Evolutionary conservation across 345 rosid species (phyloP), one percentile per base, ranked within the genome.

Genomic region (Punica granatum): DNA sequence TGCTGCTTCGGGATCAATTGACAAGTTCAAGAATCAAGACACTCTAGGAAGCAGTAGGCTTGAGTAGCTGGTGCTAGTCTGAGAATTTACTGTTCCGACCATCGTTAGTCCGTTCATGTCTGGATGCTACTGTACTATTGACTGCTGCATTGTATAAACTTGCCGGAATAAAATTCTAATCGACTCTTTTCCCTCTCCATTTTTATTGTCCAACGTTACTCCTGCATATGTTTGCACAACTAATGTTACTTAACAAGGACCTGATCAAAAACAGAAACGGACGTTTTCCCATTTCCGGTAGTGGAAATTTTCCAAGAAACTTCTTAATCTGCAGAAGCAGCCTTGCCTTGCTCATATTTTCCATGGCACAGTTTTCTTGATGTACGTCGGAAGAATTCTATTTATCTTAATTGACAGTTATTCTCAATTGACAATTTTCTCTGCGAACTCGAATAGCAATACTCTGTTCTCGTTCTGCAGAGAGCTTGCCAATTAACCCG

Each of bases 331-430:
- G 7, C 28, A 51, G 58, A 23, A 26, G n/a, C n/a, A n/a, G n/a
- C n/a, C n/a, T n/a, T n/a, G 32, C 63, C 41, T 26, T 53, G 66
- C 62, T 54, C 66, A 60, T 70, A 39, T 68, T 72, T 65, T 70
- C 63, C 75, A 65, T 73, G 44, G 72, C 69, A 61, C 79, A 61
- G 89, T 81, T 74, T 80, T 90, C 80, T 86, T 95, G 15, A 82
- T 85, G 67, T 85, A 89, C 73, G 80, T 85, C 77, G 88, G 68
- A 8, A 88, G 74, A 58, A 83, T 80, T 64, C 78, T 82, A 72
- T 85, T 82, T 49, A 90, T 82, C 68, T 86, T 86, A 71, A 77
- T 80, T 75, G n/a, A n/a, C n/a, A n/a, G n/a, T n/a, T n/a, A n/a
- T n/a, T n/a, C n/a, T n/a, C n/a, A n/a, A n/a, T 81, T 84, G 25